Evolutionary conservation across 192 early-diverging fungal species (phyloP).

Genomic region (Backusella liffmaniae): DNA sequence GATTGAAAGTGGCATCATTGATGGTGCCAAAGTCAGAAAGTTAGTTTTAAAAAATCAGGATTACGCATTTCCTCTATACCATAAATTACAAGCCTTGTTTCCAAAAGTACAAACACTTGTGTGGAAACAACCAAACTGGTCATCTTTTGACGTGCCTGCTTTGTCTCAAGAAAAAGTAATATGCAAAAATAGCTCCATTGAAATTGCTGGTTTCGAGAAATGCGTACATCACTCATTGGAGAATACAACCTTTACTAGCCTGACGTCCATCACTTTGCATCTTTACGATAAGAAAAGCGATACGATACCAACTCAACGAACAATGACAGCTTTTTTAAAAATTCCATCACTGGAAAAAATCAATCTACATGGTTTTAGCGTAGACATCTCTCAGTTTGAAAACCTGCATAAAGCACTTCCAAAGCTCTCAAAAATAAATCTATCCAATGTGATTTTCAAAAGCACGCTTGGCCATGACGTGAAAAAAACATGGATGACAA

Average conservation of each 20-base stretch:
- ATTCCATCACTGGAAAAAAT: not conserved
- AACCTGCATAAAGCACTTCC: not conserved
- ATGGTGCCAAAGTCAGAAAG: not conserved
- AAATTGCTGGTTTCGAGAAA: not conserved
- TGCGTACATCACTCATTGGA: not conserved
- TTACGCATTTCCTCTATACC: not conserved
- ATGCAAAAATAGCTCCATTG: not conserved
- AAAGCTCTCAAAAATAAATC: not conserved
- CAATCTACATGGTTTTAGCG: not conserved
- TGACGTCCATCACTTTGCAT: not conserved
- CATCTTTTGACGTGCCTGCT: not conserved
- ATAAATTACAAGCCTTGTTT: not conserved
- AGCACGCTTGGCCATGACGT: not conserved
- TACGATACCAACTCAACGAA: not conserved
- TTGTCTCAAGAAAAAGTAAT: not conserved
- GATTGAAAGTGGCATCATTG: not conserved
- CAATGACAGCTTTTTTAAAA: not conserved
- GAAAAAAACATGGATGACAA: not conserved
- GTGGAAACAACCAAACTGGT: not conserved
- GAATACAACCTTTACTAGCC: not conserved
- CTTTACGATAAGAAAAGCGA: not conserved
- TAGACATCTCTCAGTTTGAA: not conserved
- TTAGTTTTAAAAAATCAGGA: not conserved
- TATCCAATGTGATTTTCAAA: not conserved
- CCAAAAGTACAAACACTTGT: not conserved